A percentile compares a stretch with the other conserved stretches of the same genome.
phyloP scores from a whole-genome alignment of 176 grass and related monocot genomes.

The Canna indica region DNA sequence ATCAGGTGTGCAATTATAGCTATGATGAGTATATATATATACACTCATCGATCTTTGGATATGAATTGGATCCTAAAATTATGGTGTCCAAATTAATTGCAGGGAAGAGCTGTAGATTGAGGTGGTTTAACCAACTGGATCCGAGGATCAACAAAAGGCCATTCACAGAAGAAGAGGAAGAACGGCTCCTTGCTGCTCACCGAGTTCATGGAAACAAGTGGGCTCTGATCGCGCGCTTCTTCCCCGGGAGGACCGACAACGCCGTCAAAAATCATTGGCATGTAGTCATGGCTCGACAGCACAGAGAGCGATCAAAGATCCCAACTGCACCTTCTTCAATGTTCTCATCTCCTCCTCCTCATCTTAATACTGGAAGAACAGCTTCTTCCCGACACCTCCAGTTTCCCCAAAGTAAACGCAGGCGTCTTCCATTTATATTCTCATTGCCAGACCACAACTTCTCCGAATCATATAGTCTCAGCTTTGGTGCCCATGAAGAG shows the following conservation, averaged over 20 bases:
- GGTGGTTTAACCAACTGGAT: conserved; percentile 14
- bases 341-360: too few relatives aligned
- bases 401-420: too few relatives aligned
- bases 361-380: too few relatives aligned
- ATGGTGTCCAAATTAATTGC: neutral
- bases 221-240: conserved; percentile 8
- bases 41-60: too few relatives aligned
- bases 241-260: conserved; percentile 11
- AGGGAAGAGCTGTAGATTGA: conserved; percentile 20
- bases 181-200: neutral
- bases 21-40: too few relatives aligned
- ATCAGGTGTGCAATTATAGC: neutral
- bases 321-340: too few relatives aligned
- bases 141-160: conserved; percentile 6
- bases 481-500: too few relatives aligned
- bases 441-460: too few relatives aligned
- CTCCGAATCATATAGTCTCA: too few relatives aligned
- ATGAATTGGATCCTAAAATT: too few relatives aligned
- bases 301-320: neutral
- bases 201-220: conserved; percentile 9
- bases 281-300: conserved; percentile 5
- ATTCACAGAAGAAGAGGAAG: conserved; percentile 10
- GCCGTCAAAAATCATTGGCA: conserved; percentile 16
- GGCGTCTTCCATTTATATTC: too few relatives aligned
- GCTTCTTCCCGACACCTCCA: too few relatives aligned